These are phyloP conservation scores for Begonia loranthoides DNA, from an alignment of 306 rosid genomes.

Conservation along the genomic window DNA sequence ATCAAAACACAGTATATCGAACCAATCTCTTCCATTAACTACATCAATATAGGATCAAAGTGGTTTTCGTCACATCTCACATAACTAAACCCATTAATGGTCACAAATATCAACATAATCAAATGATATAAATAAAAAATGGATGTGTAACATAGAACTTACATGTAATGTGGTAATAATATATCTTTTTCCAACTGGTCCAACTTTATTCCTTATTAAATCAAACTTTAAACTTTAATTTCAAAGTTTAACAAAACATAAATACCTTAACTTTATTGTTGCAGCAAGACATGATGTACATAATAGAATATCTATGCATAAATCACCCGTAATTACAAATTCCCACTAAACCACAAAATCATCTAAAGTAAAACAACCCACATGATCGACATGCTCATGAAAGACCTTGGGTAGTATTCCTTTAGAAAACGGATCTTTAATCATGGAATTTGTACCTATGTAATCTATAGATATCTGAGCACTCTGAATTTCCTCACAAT, in stretches of 20 bases:
- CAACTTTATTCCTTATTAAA: not conserved
- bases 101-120: not conserved
- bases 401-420: too few relatives aligned
- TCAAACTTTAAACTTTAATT: too few relatives aligned
- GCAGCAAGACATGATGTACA: not conserved
- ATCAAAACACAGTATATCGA: too few relatives aligned
- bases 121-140: not conserved
- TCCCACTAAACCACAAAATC: not conserved
- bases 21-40: not conserved
- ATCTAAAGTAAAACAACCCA: not conserved
- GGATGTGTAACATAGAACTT: not conserved
- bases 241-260: too few relatives aligned
- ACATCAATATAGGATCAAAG: too few relatives aligned
- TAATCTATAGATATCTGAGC: not conserved
- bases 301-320: not conserved
- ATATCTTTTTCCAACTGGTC: not conserved
- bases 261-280: too few relatives aligned
- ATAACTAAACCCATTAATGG: not conserved
- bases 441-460: too few relatives aligned
- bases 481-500: not conserved
- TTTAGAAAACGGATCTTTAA: too few relatives aligned
- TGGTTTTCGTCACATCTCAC: not conserved
- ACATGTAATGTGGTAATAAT: not conserved
- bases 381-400: too few relatives aligned
- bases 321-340: too few relatives aligned